These are phyloP conservation scores for Theileria annulata DNA, from an alignment of 169 alveolate genomes.

Conservation along the genomic window DNA sequence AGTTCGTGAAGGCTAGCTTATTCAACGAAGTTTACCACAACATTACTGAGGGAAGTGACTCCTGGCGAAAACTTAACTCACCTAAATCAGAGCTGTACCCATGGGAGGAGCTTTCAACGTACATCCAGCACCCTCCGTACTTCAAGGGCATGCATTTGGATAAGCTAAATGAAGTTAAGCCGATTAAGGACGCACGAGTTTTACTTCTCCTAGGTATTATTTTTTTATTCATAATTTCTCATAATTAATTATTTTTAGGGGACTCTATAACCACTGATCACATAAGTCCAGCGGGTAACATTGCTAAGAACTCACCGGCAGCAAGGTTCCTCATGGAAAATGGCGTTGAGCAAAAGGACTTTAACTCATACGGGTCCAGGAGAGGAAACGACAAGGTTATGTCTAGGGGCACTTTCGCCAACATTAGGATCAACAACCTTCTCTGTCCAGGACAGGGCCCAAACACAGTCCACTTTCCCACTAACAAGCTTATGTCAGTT, in stretches of 20 bases:
- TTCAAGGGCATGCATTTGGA: conserved; percentile 77
- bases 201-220: conserved; percentile 65
- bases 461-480: conserved; percentile 88
- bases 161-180: conserved; percentile 51
- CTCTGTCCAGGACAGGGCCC: conserved; percentile 91
- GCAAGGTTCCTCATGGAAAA: conserved; percentile 83
- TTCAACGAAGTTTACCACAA: conserved; percentile 88
- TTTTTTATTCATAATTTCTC: conserved; percentile 23
- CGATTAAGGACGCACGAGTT: conserved; percentile 73
- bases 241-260: conserved; percentile 81
- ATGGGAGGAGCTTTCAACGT: conserved; percentile 92
- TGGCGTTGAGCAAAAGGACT: conserved; percentile 87
- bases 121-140: conserved; percentile 94
- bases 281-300: conserved; percentile 97
- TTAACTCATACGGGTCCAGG: conserved; percentile 95
- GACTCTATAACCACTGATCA: conserved; percentile 97
- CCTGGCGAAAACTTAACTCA: conserved; percentile 89
- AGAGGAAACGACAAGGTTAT: conserved; percentile 96
- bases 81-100: conserved; percentile 84
- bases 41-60: conserved; percentile 88
- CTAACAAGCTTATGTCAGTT: conserved; percentile 84
- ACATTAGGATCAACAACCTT: conserved; percentile 91
- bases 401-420: conserved; percentile 97
- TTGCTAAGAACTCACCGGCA: conserved; percentile 92
- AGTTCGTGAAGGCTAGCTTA: conserved; percentile 87